Evolutionary conservation across 2,329 filamentous ascomycete genomes (phyloP), one percentile per base, ranked within the genome.

Genomic region (Fusarium sp.): DNA sequence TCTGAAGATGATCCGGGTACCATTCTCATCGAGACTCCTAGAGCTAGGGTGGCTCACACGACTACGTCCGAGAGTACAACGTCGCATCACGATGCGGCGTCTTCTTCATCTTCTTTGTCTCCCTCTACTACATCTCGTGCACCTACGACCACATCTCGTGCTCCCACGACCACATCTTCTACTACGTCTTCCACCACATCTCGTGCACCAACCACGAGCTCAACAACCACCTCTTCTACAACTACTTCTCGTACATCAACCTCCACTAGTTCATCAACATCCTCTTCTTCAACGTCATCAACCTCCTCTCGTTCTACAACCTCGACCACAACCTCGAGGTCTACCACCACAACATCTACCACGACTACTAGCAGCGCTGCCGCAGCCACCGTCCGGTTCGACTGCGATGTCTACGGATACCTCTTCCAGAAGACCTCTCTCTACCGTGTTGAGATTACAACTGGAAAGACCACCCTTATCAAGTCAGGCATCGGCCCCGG

Each of bases 401-500:
- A 49, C 14, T 71, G 68, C 33, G 68, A 71, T 31, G 36, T 66
- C 13, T 72, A 71, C 10, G 69, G 69, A 2, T 71, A 71, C 2
- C 65, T 71, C 25, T 69, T 71, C 13, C 65, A 71, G 20, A 67
- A 69, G 53, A 67, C 66, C 0, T 49, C 65, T 1, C 38, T 71
- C 3, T 71, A 64, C 57, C 62, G 69, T 14, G 69, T 71, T 10
- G 68, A 71, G 9, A 64, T 71, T 16, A 51, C 59, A 3, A 55
- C 53, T 6, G 69, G 69, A 10, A 69, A 64, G 50, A 69, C 65
- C 2, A 71, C 68, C 2, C 65, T 64, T 9, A 70, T 71, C 54
- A 61, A 56, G 18, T 36, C 42, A 6, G 54, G 44, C 18, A 57
- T 71, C 16, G 71, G 71, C 1, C 71, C 62, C 8, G 71, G 71